phyloP scores from a whole-genome alignment of 1,284 basidiomycete genomes.

The Crocinoboletus sp. region DNA sequence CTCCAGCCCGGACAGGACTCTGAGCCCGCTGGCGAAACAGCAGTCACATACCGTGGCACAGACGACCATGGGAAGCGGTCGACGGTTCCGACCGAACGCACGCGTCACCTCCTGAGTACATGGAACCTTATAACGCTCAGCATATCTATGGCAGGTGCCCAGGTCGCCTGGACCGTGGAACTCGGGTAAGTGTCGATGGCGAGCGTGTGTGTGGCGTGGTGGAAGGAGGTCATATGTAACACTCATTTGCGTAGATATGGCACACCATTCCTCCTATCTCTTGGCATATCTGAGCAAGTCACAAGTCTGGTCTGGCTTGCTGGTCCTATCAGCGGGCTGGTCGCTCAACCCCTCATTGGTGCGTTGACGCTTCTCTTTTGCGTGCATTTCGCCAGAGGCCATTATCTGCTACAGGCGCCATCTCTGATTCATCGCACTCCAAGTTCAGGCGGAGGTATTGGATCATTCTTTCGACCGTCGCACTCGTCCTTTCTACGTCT shows the following conservation, averaged over 20 bases:
- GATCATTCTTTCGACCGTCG: conserved; percentile 80
- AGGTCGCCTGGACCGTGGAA: conserved; percentile 91
- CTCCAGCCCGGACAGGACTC: conserved; percentile 21
- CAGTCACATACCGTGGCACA: conserved; percentile 23
- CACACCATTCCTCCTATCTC: conserved; percentile 86
- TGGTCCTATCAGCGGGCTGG: conserved; percentile 88
- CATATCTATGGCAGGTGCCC: conserved; percentile 87
- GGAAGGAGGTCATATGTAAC: conserved; percentile 18
- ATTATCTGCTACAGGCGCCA: conserved; percentile 57
- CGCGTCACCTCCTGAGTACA: conserved; percentile 47
- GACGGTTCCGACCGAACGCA: conserved; percentile 17
- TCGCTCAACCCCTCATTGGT: conserved; percentile 96
- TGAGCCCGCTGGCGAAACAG: conserved; percentile 14
- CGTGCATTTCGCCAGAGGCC: conserved; percentile 19
- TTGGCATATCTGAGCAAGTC: conserved; percentile 87
- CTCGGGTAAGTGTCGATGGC: conserved; percentile 57
- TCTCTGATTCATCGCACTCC: conserved; percentile 90
- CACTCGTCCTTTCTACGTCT: conserved; percentile 65
- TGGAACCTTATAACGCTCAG: conserved; percentile 73
- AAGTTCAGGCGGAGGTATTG: conserved; percentile 88
- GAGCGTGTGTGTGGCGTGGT: conserved; percentile 8
- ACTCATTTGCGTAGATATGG: conserved; percentile 63
- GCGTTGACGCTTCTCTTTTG: conserved; percentile 18
- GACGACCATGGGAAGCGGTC: conserved; percentile 22
- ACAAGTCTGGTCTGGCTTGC: conserved; percentile 97